phyloP scores from a whole-genome alignment of 2,329 filamentous ascomycete species.

The Madurella fahalii region DNA sequence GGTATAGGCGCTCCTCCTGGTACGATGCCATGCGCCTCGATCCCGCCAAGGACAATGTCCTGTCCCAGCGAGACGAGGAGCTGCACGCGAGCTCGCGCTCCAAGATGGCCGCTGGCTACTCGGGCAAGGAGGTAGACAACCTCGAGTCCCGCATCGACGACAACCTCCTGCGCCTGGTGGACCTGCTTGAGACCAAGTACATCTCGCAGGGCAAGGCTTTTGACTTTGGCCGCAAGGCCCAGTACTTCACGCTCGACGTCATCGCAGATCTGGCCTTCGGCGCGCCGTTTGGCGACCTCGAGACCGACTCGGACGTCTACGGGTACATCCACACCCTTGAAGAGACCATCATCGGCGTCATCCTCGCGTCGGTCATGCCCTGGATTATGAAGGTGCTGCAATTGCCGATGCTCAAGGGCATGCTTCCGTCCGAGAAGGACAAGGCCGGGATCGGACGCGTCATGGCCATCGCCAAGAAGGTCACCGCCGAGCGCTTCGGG shows the following conservation, averaged over 20 bases:
- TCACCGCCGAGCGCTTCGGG: slow-evolving; percentile 41
- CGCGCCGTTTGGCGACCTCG: slow-evolving; percentile 41
- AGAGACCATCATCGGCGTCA: slow-evolving; percentile 36
- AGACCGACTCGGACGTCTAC: slow-evolving; percentile 40
- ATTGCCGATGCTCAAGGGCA: slow-evolving; percentile 32
- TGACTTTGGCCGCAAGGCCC: slow-evolving; percentile 42
- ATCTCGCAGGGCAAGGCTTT: slow-evolving; percentile 2
- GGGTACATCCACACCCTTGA: slow-evolving; percentile 40
- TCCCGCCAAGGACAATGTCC: slow-evolving; percentile 2
- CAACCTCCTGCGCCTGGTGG: slow-evolving; percentile 7
- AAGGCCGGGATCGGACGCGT: slow-evolving; percentile 26
- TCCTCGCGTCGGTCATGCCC: slow-evolving; percentile 34
- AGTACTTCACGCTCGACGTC: slow-evolving; percentile 49
- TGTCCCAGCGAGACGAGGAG: not conserved
- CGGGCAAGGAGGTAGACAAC: slow-evolving; percentile 15
- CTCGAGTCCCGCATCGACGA: slow-evolving; percentile 11
- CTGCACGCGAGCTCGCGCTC: not conserved
- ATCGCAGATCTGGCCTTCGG: slow-evolving; percentile 48
- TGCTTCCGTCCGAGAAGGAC: slow-evolving; percentile 31
- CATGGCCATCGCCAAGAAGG: slow-evolving; percentile 36
- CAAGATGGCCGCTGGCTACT: slow-evolving; percentile 1
- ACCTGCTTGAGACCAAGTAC: slow-evolving; percentile 12
- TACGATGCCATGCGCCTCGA: not conserved
- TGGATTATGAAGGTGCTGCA: slow-evolving; percentile 26
- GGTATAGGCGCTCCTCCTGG: not conserved